Evolutionary conservation across 495 filamentous ascomycete genomes (phyloP).

Genomic region (Aspergillus diversus): DNA sequence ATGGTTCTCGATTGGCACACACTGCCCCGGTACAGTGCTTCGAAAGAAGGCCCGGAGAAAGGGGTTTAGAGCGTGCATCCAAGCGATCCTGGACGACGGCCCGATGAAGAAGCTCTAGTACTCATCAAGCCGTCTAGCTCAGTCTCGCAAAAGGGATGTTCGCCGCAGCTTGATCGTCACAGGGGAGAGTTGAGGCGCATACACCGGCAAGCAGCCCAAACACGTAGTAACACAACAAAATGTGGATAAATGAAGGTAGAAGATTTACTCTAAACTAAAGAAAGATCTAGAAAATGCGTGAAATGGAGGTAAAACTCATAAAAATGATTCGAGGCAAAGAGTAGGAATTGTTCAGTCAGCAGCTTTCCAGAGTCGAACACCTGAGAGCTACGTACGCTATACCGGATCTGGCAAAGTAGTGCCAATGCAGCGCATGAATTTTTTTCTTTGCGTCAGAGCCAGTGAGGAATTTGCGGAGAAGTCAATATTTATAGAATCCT

Average conservation of each 20-base stretch:
- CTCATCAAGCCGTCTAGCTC: conserved; percentile 49
- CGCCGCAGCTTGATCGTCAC: conserved; percentile 33
- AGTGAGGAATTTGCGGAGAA: not conserved
- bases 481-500: not conserved
- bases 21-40: conserved; percentile 90
- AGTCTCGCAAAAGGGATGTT: conserved; percentile 26
- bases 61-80: conserved; percentile 99
- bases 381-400: conserved; percentile 30
- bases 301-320: not conserved
- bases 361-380: conserved; percentile 25
- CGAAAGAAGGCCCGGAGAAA: conserved; percentile 98
- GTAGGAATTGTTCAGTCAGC: conserved; percentile 19
- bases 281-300: not conserved
- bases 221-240: conserved; percentile 10
- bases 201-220: conserved; percentile 31
- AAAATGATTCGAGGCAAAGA: conserved; percentile 6
- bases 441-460: conserved; percentile 1
- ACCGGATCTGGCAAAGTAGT: conserved; percentile 18
- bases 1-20: conserved; percentile 88
- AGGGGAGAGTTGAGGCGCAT: conserved; percentile 47
- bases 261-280: not conserved
- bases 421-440: not conserved
- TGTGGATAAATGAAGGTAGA: not conserved
- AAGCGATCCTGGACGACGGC: conserved; percentile 59
- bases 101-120: conserved; percentile 37